Base-by-base conservation (phyloP, 306 rosid species). In the Pterocarpus santalinus region DNA sequence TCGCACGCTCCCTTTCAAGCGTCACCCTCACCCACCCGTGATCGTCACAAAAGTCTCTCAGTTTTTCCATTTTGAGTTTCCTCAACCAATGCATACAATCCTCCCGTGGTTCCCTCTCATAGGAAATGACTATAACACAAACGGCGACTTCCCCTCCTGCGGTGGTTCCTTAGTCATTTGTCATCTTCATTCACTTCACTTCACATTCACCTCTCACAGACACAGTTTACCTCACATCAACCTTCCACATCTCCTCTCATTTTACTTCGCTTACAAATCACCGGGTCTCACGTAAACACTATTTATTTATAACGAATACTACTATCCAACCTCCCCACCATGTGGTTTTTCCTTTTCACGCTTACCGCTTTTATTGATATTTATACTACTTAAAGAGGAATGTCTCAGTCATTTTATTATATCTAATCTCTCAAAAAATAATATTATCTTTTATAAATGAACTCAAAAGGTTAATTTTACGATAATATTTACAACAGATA, bases 81-180 rank as follows among this genome's bases (percentile, higher is more conserved):
- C 10, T 61, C 8, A 13, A 17, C 36, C 22, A 22, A 73, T 52
- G 16, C 7, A 17, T 52, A 7, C 33, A 75, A 14, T 60, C 38
- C 35, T 55, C 34, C 13, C 8, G 34, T 57, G 63, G 4, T 2
- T 43, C 33, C 35, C n/a, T 74, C 11, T 47, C 12, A 22, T 0
- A 32, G 79, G 13, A 28, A 4, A 11, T 10, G 11, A 4, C 8
- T 63, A 32, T 34, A 8, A 60, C 13, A 8, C 39, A 60, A 65
- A 85, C 71, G 66, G 67, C n/a, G 86, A 86, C 89, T 51, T 72
- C 75, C 47, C 72, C 34, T 44, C 87, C 56, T 36, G 3, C 75
- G 81, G 81, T 80, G 72, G 89, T 83, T 86, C 75, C 52, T 72
- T 12, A 12, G 83, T 83, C 89, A 55, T 49, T 80, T 81, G 0